A percentile compares a stretch with the other conserved stretches of the same genome.
These are phyloP conservation scores for Exsudoporus floridanus DNA, from an alignment of 1,284 basidiomycete species.

Conservation along the genomic window DNA sequence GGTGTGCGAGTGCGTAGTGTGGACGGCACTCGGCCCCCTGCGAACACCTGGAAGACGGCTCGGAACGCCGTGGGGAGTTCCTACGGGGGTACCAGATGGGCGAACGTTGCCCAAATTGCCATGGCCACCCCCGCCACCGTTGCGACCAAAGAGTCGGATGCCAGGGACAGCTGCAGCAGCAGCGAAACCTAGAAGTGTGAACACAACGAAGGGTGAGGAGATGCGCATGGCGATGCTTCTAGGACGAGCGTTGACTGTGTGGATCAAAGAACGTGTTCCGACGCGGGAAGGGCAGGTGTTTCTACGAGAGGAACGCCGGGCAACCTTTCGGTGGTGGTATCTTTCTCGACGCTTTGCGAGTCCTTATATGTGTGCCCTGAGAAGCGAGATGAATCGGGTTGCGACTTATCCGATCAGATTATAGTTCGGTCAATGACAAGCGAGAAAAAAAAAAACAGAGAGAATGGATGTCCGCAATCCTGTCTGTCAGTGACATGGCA, in stretches of 20 bases:
- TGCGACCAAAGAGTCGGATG: background rate
- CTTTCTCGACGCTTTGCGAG: background rate
- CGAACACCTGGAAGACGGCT: background rate
- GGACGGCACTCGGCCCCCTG: too few species aligned
- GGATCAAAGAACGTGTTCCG: background rate
- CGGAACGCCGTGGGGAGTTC: background rate
- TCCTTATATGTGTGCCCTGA: slow-evolving; percentile 9
- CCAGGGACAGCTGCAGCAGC: slow-evolving; percentile 6
- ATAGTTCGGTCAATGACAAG: background rate
- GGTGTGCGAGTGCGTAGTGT: background rate
- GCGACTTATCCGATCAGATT: background rate
- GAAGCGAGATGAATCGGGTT: background rate
- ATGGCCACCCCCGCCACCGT: background rate
- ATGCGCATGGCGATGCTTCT: slow-evolving; percentile 16
- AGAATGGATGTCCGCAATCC: slow-evolving; percentile 8
- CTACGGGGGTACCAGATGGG: background rate
- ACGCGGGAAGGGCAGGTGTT: too few species aligned
- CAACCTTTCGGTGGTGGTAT: background rate
- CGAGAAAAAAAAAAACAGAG: background rate
- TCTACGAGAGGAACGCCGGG: background rate
- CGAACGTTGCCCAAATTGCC: background rate
- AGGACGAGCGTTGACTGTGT: background rate
- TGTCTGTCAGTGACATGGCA: background rate
- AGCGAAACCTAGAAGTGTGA: slow-evolving; percentile 8
- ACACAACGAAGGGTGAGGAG: background rate